Conservation (phyloP, 108 stramenopile species). For the Seminavis robusta region DNA sequence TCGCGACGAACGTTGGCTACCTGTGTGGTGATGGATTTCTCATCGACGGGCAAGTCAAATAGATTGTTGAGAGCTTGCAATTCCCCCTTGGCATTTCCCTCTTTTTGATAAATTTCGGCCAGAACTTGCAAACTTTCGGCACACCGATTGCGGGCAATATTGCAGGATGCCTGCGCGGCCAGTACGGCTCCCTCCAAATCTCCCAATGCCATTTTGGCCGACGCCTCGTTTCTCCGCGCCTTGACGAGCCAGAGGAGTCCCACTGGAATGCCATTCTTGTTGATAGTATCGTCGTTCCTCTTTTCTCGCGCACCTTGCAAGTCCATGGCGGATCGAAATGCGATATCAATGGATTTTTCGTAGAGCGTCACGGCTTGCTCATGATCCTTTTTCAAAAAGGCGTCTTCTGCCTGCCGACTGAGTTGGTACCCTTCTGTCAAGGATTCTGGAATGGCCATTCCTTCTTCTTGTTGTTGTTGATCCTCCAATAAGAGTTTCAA, state of each 20-base stretch:
- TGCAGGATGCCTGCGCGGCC: slow-evolving; percentile 37
- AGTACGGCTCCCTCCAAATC: slow-evolving; percentile 39
- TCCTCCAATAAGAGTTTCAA: slow-evolving; percentile 19
- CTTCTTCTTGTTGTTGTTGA: neutral
- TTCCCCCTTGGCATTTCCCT: slow-evolving; percentile 28
- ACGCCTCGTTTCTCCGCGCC: slow-evolving; percentile 25
- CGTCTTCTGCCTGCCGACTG: slow-evolving; percentile 15
- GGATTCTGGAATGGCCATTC: slow-evolving; percentile 4
- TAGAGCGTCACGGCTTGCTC: slow-evolving; percentile 22
- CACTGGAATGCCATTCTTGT: no score
- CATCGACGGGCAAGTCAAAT: slow-evolving; percentile 9
- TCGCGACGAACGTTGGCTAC: slow-evolving; percentile 11
- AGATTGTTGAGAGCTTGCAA: slow-evolving; percentile 23
- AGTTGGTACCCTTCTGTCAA: slow-evolving; percentile 23
- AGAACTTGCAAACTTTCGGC: slow-evolving; percentile 36
- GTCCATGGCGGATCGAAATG: slow-evolving; percentile 28
- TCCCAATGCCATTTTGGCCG: slow-evolving; percentile 10
- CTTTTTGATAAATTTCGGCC: slow-evolving; percentile 29
- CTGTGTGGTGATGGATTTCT: slow-evolving; percentile 1
- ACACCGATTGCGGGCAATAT: slow-evolving; percentile 25
- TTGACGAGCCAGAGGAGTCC: slow-evolving; percentile 28
- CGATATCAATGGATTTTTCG: slow-evolving; percentile 33
- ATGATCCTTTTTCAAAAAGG: slow-evolving; percentile 19
- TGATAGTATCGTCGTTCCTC: no score
- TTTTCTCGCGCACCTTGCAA: slow-evolving; percentile 27